Conservation (phyloP, 2,329 filamentous ascomycete genomes). For the Mycogone perniciosa region DNA sequence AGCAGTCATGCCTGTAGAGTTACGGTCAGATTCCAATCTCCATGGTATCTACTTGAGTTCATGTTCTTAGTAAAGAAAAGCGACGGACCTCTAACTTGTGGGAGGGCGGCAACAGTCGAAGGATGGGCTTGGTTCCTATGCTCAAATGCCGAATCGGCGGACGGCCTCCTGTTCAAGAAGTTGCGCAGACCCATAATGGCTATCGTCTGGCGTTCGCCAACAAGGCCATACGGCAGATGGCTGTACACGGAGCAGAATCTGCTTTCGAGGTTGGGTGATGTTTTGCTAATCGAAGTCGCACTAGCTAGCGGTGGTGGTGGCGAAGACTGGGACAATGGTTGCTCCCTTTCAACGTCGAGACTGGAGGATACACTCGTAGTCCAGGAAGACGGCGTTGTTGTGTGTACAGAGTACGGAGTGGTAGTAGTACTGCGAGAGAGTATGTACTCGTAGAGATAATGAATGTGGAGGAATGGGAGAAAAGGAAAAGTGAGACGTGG, state of each 20-base stretch:
- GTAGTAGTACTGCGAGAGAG: too few relatives aligned
- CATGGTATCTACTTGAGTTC: too few relatives aligned
- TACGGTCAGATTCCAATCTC: not conserved
- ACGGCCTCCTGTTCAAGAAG: conserved; percentile 9
- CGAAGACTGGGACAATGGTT: too few relatives aligned
- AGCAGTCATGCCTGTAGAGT: not conserved
- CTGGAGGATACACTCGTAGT: too few relatives aligned
- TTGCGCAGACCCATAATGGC: conserved; percentile 12
- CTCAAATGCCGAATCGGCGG: conserved; percentile 1
- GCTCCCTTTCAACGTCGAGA: too few relatives aligned
- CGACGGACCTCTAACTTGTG: conserved; percentile 4
- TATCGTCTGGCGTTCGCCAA: not conserved
- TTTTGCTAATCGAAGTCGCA: too few relatives aligned
- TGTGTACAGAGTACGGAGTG: too few relatives aligned
- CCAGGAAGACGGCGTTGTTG: too few relatives aligned
- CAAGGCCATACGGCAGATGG: conserved; percentile 5
- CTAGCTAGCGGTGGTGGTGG: too few relatives aligned
- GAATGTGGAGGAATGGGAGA: conserved; percentile 1
- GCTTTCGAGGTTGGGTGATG: not conserved
- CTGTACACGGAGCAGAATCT: not conserved
- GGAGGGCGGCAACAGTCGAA: not conserved
- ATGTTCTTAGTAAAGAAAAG: too few relatives aligned
- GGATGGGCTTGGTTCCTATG: not conserved
- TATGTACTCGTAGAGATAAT: not conserved
- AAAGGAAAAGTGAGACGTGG: conserved; percentile 2